Conservation (phyloP, 78 protist genomes). For the Dictyostelium purpureum region DNA sequence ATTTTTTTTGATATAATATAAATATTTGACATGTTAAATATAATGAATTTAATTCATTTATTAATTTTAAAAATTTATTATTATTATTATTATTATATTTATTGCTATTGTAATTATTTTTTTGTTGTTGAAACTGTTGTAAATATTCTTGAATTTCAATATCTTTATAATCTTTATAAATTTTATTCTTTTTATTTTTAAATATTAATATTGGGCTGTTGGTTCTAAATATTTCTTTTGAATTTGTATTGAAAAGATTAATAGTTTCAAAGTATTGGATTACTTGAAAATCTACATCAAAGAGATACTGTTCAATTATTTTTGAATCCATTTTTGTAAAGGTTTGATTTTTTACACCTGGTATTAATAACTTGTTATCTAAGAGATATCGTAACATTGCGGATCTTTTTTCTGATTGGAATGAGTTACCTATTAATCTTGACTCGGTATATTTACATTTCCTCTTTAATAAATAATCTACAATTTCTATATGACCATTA, state of each 20-base stretch:
- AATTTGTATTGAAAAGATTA: not conserved
- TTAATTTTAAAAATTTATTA: not conserved
- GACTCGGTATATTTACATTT: not conserved
- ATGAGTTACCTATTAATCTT: slow-evolving; percentile 7
- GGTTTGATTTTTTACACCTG: not conserved
- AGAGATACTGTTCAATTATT: not conserved
- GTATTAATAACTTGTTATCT: not conserved
- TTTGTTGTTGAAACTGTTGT: not conserved
- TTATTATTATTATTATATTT: not conserved
- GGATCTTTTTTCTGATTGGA: not conserved
- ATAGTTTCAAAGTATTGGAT: slow-evolving; percentile 1
- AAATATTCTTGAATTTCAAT: not conserved
- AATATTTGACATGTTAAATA: not conserved
- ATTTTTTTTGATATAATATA: slow-evolving; percentile 13
- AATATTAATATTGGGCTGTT: not conserved
- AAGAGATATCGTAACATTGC: not conserved
- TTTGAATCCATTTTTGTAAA: not conserved
- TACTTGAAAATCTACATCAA: not conserved
- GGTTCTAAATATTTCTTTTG: not conserved
- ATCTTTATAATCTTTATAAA: not conserved
- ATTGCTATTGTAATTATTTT: not conserved
- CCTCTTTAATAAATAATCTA: not conserved
- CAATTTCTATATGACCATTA: not conserved
- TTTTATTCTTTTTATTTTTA: slow-evolving; percentile 1
- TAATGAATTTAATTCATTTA: not conserved